These are phyloP conservation scores for Boletus pseudopeckii DNA, from an alignment of 768 basidiomycete genomes.

Conservation along the genomic window DNA sequence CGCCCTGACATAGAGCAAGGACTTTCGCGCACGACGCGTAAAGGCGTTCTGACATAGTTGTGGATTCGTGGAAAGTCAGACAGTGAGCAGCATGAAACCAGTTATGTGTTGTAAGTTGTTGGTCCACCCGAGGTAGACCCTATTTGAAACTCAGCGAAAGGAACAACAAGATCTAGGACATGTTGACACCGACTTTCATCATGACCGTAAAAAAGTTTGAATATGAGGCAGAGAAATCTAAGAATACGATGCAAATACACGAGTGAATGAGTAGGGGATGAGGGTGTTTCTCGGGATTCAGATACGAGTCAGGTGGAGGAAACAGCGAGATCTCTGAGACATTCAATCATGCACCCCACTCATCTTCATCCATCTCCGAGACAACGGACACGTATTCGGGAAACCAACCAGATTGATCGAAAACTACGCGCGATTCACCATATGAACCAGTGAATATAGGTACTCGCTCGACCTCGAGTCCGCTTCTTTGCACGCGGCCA, in stretches of 20 bases:
- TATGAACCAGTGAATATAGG: constrained; percentile 52
- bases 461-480: constrained; percentile 73
- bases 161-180: neutral
- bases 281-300: neutral
- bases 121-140: neutral
- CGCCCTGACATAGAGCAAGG: constrained; percentile 54
- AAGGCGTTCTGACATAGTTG: constrained; percentile 36
- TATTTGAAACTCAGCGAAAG: constrained; percentile 7
- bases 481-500: constrained; percentile 64
- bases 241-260: neutral
- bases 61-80: neutral
- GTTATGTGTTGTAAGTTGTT: neutral
- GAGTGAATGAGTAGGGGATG: neutral
- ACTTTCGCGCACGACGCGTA: constrained; percentile 70
- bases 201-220: neutral
- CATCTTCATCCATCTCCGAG: constrained; percentile 15
- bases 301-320: neutral
- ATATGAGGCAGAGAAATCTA: neutral
- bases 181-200: too few relatives aligned
- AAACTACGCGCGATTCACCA: constrained; percentile 56
- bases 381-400: constrained; percentile 31
- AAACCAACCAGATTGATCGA: constrained; percentile 61
- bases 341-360: constrained; percentile 20
- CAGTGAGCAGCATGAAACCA: neutral
- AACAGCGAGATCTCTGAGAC: too few relatives aligned